These are phyloP conservation scores for Aspergillus jensenii DNA, from an alignment of 2,329 filamentous ascomycete genomes.

Conservation along the genomic window DNA sequence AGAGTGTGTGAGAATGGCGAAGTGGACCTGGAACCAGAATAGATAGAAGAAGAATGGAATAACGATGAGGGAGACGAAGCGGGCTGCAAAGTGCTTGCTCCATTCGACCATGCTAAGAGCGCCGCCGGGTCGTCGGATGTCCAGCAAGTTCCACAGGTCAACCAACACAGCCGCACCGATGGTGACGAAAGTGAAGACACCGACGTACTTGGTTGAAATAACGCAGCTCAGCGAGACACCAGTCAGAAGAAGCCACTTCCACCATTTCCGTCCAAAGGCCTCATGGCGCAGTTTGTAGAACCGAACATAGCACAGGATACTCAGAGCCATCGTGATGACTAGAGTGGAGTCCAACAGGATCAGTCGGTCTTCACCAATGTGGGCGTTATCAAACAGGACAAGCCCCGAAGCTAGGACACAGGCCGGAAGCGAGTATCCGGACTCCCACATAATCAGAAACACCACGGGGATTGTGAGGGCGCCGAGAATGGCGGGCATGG, in stretches of 20 bases:
- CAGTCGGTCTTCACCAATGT: conserved; percentile 92
- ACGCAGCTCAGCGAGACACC: conserved; percentile 94
- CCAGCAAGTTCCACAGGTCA: conserved; percentile 90
- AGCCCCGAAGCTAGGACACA: conserved; percentile 83
- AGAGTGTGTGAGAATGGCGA: conserved; percentile 80
- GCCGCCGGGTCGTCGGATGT: conserved; percentile 81
- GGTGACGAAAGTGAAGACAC: conserved; percentile 93
- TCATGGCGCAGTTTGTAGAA: conserved; percentile 95
- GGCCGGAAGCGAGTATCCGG: conserved; percentile 91
- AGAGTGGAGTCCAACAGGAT: conserved; percentile 94
- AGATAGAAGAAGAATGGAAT: conserved; percentile 97
- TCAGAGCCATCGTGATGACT: conserved; percentile 94
- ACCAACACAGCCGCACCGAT: conserved; percentile 92
- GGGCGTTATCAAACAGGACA: conserved; percentile 93
- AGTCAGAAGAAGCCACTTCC: conserved; percentile 97
- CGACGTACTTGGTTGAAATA: conserved; percentile 98
- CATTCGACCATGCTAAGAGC: conserved; percentile 78
- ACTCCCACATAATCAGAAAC: conserved; percentile 99
- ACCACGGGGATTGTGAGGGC: conserved; percentile 90
- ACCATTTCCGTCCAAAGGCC: conserved; percentile 94
- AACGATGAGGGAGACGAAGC: conserved; percentile 80
- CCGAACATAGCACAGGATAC: conserved; percentile 88
- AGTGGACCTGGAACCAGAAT: conserved; percentile 99
- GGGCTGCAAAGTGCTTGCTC: conserved; percentile 84
- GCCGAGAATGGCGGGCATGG: conserved; percentile 87